phyloP scores from a whole-genome alignment of 2,329 filamentous ascomycete genomes.

The Neoscytalidium dimidiatum region DNA sequence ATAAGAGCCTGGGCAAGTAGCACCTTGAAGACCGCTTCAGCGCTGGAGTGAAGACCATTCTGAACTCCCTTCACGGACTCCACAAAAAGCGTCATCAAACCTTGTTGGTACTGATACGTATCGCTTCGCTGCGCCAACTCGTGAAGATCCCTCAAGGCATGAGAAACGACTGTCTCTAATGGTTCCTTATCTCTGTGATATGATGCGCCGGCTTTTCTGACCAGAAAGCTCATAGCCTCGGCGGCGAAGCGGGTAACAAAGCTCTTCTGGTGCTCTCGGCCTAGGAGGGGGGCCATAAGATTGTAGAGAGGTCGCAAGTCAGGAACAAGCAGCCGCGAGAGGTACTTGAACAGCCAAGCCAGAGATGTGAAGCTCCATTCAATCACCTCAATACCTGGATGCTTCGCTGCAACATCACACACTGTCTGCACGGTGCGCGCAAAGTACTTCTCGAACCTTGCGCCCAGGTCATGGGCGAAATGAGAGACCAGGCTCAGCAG shows the following conservation, averaged over 20 bases:
- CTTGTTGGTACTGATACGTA: slow-evolving; percentile 74
- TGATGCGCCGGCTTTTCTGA: slow-evolving; percentile 81
- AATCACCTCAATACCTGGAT: slow-evolving; percentile 82
- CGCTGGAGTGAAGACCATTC: slow-evolving; percentile 59
- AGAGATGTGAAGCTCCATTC: slow-evolving; percentile 96
- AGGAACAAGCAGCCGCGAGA: slow-evolving; percentile 82
- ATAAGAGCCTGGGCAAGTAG: slow-evolving; percentile 43
- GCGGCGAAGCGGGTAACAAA: slow-evolving; percentile 92
- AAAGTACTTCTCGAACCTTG: slow-evolving; percentile 87
- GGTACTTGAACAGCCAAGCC: slow-evolving; percentile 96
- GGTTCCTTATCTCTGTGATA: slow-evolving; percentile 72
- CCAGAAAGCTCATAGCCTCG: slow-evolving; percentile 89
- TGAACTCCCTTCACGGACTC: slow-evolving; percentile 72
- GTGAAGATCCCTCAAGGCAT: slow-evolving; percentile 70
- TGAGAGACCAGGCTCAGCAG: slow-evolving; percentile 85
- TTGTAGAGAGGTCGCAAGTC: slow-evolving; percentile 83
- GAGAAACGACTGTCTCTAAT: slow-evolving; percentile 68
- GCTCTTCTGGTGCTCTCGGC: slow-evolving; percentile 76
- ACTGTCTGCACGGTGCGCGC: slow-evolving; percentile 73
- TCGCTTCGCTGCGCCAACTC: slow-evolving; percentile 56
- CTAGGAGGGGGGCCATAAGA: slow-evolving; percentile 80
- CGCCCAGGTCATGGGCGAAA: slow-evolving; percentile 90
- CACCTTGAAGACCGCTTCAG: slow-evolving; percentile 54
- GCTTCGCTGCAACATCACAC: slow-evolving; percentile 73
- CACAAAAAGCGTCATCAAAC: slow-evolving; percentile 87